Base-by-base conservation (phyloP, 2,329 filamentous ascomycete species). In the Celoporthe dispersa region DNA sequence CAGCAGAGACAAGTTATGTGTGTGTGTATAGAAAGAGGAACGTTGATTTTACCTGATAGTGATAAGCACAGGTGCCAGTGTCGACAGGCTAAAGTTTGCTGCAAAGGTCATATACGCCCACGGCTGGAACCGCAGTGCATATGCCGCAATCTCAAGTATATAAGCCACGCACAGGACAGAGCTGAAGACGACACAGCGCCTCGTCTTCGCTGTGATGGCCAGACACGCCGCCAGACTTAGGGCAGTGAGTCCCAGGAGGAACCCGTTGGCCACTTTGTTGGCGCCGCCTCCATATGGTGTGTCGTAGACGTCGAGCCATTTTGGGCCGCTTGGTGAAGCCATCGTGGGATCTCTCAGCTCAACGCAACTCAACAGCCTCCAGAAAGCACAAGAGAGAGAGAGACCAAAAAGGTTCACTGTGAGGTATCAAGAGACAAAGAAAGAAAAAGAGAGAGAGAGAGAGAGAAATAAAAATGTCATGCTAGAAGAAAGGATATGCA, bases 51-150 rank as follows among this genome's bases (percentile, higher is more conserved):
- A 78, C 77, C 72, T 75, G 68, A 73, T 72, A 3, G 77, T 76
- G 39, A 79, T 57, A 35, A 77, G 77, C 0, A 75, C 73, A 1
- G 78, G 77, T 1, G 78, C 77, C 14, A 78, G 68, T 14, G 76
- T 75, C 35, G 70, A 68, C n/a, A 72, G 31, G 19, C 68, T 68
- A 16, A 66, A 72, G 31, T 72, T 70, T 4, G 63, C 51, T 11
- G 65, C 67, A 28, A 65, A 72, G 6, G 37, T 60, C 22, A 65
- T 55, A 14, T 66, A 70, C 5, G 41, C 61, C 70, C 70, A 72
- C 31, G 57, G 35, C 35, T 70, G 68, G 35, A 68, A 61, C 19
- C 68, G 66, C 31, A 72, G 48, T 19, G 68, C 62, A 28, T 68
- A 72, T 6, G 68, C 62, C 7, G 28, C 35, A 16, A 70, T 68